phyloP scores from a whole-genome alignment of 331 rosid genomes.

The Stylosanthes scabra region DNA sequence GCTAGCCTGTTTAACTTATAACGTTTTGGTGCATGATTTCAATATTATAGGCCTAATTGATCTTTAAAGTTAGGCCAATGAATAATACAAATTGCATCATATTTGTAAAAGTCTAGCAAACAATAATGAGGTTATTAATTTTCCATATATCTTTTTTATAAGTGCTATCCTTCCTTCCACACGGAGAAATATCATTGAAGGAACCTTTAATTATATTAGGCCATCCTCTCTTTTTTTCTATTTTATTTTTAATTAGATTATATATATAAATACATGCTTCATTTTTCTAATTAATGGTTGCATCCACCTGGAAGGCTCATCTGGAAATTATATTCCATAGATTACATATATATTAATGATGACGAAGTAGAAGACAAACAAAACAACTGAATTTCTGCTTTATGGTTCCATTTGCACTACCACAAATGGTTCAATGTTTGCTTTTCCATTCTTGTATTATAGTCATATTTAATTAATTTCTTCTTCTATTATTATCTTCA shows the following conservation, averaged over 20 bases:
- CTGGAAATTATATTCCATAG: conserved; percentile 3
- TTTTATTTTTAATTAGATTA: too few species aligned
- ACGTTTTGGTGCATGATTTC: not conserved
- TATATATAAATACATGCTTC: not conserved
- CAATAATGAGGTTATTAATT: not conserved
- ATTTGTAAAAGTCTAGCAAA: too few species aligned
- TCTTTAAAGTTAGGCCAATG: too few species aligned
- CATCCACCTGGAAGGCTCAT: conserved; percentile 26
- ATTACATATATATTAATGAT: too few species aligned
- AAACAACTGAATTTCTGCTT: conserved; percentile 5
- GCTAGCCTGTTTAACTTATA: too few species aligned
- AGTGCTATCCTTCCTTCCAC: not conserved
- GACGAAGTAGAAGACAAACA: not conserved
- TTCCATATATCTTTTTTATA: not conserved
- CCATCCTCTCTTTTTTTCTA: too few species aligned
- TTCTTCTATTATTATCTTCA: not conserved
- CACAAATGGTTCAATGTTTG: not conserved
- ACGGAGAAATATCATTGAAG: conserved; percentile 18
- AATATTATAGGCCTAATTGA: not conserved
- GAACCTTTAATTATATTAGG: not conserved
- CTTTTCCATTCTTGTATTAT: not conserved
- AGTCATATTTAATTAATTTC: not conserved
- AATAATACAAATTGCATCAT: too few species aligned
- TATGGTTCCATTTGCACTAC: conserved; percentile 18
- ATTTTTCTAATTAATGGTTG: conserved; percentile 1